phyloP scores from a whole-genome alignment of 1,284 basidiomycete species.

The Ustilago trichophora region DNA sequence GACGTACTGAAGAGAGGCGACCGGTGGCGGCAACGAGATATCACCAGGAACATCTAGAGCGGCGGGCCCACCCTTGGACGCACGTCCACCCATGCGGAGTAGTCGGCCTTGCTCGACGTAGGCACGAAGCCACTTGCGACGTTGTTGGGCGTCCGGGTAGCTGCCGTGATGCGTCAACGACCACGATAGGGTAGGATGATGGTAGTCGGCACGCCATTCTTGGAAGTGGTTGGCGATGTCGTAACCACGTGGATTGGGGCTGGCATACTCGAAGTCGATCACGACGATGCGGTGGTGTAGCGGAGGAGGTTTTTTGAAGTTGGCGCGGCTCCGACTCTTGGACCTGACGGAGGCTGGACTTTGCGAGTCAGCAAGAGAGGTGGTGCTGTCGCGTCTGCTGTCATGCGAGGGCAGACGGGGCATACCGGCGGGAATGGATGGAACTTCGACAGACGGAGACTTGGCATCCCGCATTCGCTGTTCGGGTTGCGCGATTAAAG shows the following conservation, averaged over 20 bases:
- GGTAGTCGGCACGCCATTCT: constrained; percentile 64
- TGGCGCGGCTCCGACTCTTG: constrained; percentile 31
- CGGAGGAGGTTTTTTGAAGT: constrained; percentile 26
- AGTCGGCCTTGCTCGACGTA: constrained; percentile 64
- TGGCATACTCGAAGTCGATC: constrained; percentile 64
- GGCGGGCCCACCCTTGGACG: constrained; percentile 25
- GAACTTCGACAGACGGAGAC: constrained; percentile 16
- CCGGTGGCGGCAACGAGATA: constrained; percentile 45
- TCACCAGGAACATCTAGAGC: constrained; percentile 32
- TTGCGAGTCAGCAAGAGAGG: constrained; percentile 16
- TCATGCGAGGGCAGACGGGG: constrained; percentile 34
- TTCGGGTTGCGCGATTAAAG: constrained; percentile 8
- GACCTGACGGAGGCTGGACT: constrained; percentile 28
- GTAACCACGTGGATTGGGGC: constrained; percentile 59
- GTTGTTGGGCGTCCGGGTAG: constrained; percentile 55
- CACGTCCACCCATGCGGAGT: constrained; percentile 47
- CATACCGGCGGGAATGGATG: constrained; percentile 49
- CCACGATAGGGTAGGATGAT: constrained; percentile 55
- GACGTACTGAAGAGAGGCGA: constrained; percentile 24
- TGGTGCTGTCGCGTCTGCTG: constrained; percentile 23
- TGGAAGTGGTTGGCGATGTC: constrained; percentile 65
- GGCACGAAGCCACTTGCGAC: constrained; percentile 61
- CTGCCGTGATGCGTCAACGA: constrained; percentile 52
- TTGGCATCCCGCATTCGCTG: constrained; percentile 23
- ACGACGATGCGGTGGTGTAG: constrained; percentile 62